phyloP scores from a whole-genome alignment of 768 basidiomycete genomes.

The Auriscalpium vulgare region DNA sequence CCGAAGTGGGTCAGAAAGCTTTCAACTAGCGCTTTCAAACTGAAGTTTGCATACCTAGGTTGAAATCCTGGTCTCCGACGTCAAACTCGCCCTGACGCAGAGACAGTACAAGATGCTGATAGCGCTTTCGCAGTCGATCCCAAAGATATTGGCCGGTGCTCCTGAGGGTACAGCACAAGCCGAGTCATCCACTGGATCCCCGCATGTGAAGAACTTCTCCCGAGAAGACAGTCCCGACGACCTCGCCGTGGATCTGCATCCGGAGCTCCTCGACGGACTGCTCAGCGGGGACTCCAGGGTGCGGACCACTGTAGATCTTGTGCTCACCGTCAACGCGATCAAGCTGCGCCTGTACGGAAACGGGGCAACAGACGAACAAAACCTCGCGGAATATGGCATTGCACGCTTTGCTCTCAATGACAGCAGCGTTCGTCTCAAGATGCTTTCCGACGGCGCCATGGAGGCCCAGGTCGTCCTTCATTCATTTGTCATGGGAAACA shows the following conservation, averaged over 20 bases:
- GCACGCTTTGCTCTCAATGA: slow-evolving; percentile 78
- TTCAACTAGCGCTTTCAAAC: neutral
- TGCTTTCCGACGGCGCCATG: slow-evolving; percentile 72
- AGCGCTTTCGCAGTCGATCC: slow-evolving; percentile 57
- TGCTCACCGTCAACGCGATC: slow-evolving; percentile 61
- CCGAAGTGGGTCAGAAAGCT: slow-evolving; percentile 44
- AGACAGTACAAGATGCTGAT: slow-evolving; percentile 72
- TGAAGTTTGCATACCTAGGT: slow-evolving; percentile 37
- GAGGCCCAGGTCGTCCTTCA: slow-evolving; percentile 85
- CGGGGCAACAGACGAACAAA: slow-evolving; percentile 44
- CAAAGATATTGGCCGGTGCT: slow-evolving; percentile 47
- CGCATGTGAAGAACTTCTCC: slow-evolving; percentile 7
- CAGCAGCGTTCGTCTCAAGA: slow-evolving; percentile 72
- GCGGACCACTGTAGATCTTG: slow-evolving; percentile 67
- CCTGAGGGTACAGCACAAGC: slow-evolving; percentile 34
- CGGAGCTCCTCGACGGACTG: slow-evolving; percentile 41
- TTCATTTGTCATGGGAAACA: slow-evolving; percentile 90
- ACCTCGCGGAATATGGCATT: slow-evolving; percentile 73
- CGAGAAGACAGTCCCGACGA: slow-evolving; percentile 10
- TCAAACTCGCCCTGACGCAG: slow-evolving; percentile 79
- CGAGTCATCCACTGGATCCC: slow-evolving; percentile 14
- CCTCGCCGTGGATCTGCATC: slow-evolving; percentile 35
- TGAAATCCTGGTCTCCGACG: slow-evolving; percentile 67
- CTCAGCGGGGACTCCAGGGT: slow-evolving; percentile 20
- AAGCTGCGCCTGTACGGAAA: slow-evolving; percentile 83